Base-by-base conservation (phyloP, 2,329 filamentous ascomycete genomes). In the Exophiala calicioides region DNA sequence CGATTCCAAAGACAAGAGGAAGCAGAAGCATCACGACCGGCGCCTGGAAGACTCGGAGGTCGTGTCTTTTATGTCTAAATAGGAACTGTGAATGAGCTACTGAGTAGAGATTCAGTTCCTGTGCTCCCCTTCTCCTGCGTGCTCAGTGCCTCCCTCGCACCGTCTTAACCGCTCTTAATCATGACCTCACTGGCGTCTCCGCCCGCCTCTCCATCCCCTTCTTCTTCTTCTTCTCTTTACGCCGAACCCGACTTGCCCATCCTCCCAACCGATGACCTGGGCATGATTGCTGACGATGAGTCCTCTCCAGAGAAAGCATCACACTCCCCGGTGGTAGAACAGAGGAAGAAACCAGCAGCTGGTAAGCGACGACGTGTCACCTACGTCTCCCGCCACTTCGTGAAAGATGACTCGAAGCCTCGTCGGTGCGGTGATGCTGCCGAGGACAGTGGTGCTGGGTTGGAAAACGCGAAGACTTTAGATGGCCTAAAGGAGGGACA, bases 311-410 rank as follows among this genome's bases (percentile, higher is more conserved):
- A 26, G 23, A 47, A 29, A 27, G n/a, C 16, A 7, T 27, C 30
- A 18, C 32, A 15, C 9, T 26, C 41, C 20, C 12, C 33, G 20
- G 16, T 15, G 19, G 26, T 24, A n/a, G 23, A 13, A 26, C n/a
- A 42, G 32, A 39, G 20, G n/a, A 49, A 46, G 38, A 41, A 31
- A 5, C 47, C 27, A 19, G 26, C 36, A 15, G 40, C 30, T 8
- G 18, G 18, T 6, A 51, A 38, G 32, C 46, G 54, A 23, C 47
- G 45, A 24, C 40, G 40, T 21, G 30, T 56, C 24, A 55, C 51
- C 13, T 56, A 57, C 50, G 45, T 57, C 15, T 58, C 56, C n/a
- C 51, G 46, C 29, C 55, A 58, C 31, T 58, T 58, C 39, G 20
- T 39, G 9, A 39, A 37, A 8, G 37, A 45, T 21, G 29, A 39